Evolutionary conservation across 805 yeast species (phyloP).

Genomic region (Cyberlindnera amylophila): DNA sequence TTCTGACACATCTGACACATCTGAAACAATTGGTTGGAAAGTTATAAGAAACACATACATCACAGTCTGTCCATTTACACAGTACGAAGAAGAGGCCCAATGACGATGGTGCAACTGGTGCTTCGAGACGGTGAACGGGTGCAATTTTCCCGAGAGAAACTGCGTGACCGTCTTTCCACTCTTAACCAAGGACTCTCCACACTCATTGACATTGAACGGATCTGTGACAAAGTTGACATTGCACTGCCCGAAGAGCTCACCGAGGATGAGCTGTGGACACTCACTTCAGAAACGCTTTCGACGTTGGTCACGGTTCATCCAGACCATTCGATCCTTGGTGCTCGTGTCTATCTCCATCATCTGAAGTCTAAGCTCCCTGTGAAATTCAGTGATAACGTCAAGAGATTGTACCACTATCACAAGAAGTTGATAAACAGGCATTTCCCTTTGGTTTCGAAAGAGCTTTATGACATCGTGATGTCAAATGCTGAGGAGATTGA

Average conservation of each 20-base stretch:
- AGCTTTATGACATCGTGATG: slow-evolving; percentile 59
- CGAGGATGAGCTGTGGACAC: slow-evolving; percentile 58
- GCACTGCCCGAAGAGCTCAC: slow-evolving; percentile 14
- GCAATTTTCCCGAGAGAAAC: slow-evolving; percentile 4
- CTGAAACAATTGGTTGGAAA: no score
- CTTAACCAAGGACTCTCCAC: slow-evolving; percentile 8
- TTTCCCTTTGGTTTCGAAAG: slow-evolving; percentile 58
- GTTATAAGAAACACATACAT: not conserved
- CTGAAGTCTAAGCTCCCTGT: slow-evolving; percentile 92
- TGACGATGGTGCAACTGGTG: slow-evolving; percentile 10
- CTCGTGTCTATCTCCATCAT: slow-evolving; percentile 91
- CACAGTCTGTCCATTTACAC: no score
- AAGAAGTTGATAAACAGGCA: slow-evolving; percentile 74
- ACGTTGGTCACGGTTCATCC: slow-evolving; percentile 97
- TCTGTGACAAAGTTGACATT: slow-evolving; percentile 6
- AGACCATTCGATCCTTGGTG: slow-evolving; percentile 93
- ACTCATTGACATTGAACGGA: slow-evolving; percentile 4
- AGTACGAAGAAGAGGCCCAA: not conserved
- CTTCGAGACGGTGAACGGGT: slow-evolving; percentile 9
- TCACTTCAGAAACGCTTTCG: slow-evolving; percentile 97
- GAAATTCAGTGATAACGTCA: slow-evolving; percentile 73
- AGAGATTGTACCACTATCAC: slow-evolving; percentile 68
- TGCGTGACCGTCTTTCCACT: not conserved
- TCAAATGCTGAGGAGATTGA: slow-evolving; percentile 64
- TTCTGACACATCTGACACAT: not conserved